These are phyloP conservation scores for Scheffersomyces lignosus DNA, from an alignment of 805 yeast genomes.

Conservation along the genomic window DNA sequence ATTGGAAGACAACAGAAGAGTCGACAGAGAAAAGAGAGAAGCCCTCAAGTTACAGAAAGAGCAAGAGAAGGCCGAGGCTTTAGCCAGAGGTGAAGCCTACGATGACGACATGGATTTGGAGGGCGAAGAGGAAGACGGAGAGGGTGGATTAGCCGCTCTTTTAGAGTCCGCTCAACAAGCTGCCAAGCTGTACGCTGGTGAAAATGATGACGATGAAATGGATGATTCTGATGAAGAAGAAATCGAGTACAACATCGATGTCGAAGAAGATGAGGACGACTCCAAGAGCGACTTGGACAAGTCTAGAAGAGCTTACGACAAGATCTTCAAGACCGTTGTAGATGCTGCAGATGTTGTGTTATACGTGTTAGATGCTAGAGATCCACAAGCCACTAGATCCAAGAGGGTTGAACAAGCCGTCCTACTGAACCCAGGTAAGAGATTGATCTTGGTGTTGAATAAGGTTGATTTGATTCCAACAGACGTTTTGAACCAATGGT, in stretches of 20 bases:
- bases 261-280: conserved; percentile 42
- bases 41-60: conserved; percentile 49
- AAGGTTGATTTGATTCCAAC: conserved; percentile 93
- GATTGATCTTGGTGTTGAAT: conserved; percentile 82
- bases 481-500: conserved; percentile 80
- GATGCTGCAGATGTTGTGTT: conserved; percentile 89
- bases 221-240: conserved; percentile 31
- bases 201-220: conserved; percentile 34
- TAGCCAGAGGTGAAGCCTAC: conserved; percentile 37
- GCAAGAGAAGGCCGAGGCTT: conserved; percentile 45
- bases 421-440: conserved; percentile 73
- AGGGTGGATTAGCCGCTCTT: conserved; percentile 73
- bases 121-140: conserved; percentile 38
- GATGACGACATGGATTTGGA: conserved; percentile 40
- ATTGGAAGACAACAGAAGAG: conserved; percentile 62
- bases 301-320: conserved; percentile 89
- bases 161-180: conserved; percentile 89
- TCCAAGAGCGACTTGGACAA: conserved; percentile 57
- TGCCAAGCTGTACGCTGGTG: conserved; percentile 73
- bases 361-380: conserved; percentile 96
- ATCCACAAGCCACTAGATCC: conserved; percentile 94
- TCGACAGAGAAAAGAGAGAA: conserved; percentile 55
- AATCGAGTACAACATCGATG: conserved; percentile 45
- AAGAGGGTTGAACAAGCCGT: conserved; percentile 89
- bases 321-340: conserved; percentile 88